These are phyloP conservation scores for Cyclocybe aegerita DNA, from an alignment of 768 basidiomycete genomes.

Conservation along the genomic window DNA sequence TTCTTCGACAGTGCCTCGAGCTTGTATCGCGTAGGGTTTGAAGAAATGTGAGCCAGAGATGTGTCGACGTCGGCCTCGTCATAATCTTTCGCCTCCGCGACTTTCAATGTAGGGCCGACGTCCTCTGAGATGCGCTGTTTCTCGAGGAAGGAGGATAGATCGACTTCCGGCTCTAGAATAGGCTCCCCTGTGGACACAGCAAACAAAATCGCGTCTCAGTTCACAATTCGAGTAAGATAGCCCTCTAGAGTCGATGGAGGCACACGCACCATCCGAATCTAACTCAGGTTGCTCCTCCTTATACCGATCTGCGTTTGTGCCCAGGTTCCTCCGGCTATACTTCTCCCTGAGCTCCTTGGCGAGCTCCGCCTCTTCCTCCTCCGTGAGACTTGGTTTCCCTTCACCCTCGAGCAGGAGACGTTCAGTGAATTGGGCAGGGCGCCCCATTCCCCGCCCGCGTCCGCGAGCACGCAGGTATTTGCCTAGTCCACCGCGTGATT, in stretches of 20 bases:
- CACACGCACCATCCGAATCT: conserved; percentile 62
- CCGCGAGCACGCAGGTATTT: conserved; percentile 76
- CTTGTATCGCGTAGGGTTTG: conserved; percentile 18
- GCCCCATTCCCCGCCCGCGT: conserved; percentile 55
- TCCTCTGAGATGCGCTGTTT: conserved; percentile 53
- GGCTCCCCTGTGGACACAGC: conserved; percentile 50
- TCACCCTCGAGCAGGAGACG: conserved; percentile 66
- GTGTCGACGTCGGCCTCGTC: conserved; percentile 64
- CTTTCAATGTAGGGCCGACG: conserved; percentile 19
- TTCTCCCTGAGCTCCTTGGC: conserved; percentile 47
- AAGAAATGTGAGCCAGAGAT: conserved; percentile 52
- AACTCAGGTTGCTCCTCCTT: conserved; percentile 67
- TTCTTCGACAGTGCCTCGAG: conserved; percentile 42
- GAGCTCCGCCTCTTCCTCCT: conserved; percentile 49
- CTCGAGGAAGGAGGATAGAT: conserved; percentile 66
- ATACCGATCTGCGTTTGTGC: conserved; percentile 75
- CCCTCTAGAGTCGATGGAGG: neutral
- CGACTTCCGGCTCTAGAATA: conserved; percentile 68
- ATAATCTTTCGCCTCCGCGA: conserved; percentile 25
- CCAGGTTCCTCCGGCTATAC: conserved; percentile 59
- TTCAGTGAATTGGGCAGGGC: conserved; percentile 64
- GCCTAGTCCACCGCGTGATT: conserved; percentile 67
- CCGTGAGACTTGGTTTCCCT: conserved; percentile 33
- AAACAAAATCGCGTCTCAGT: neutral
- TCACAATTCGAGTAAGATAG: neutral